Conservation (phyloP, 2,329 filamentous ascomycete genomes). For the Penicillium hesseltinei region DNA sequence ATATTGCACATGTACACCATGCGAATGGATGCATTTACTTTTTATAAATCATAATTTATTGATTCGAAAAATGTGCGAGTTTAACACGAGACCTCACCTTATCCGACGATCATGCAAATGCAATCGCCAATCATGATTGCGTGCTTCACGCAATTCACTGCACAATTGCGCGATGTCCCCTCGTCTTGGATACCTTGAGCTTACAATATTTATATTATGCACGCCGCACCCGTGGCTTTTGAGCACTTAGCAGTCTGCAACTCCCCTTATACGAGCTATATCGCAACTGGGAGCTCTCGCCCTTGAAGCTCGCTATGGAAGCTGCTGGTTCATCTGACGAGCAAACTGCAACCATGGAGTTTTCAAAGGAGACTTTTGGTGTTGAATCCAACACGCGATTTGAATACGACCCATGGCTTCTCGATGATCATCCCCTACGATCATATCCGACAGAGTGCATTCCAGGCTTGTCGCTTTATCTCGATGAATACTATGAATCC, state of each 20-base stretch:
- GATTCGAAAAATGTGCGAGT: not conserved
- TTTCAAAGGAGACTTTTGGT: slow-evolving; percentile 5
- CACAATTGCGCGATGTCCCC: slow-evolving; percentile 20
- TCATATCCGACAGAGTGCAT: slow-evolving; percentile 32
- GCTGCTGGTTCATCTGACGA: not conserved
- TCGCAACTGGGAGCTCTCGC: not conserved
- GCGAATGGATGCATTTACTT: no score
- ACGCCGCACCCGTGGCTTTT: not conserved
- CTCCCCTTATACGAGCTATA: not conserved
- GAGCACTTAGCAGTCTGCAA: not conserved
- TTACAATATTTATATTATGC: not conserved
- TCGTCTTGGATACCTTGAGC: not conserved
- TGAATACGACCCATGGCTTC: slow-evolving; percentile 28
- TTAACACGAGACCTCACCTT: not conserved
- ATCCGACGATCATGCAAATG: slow-evolving; percentile 9
- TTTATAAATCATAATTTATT: not conserved
- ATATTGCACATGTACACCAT: no score
- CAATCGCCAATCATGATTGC: slow-evolving; percentile 18
- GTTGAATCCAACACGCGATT: slow-evolving; percentile 3
- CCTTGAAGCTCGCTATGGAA: slow-evolving; percentile 4
- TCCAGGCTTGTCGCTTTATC: slow-evolving; percentile 24
- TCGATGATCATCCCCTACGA: slow-evolving; percentile 38
- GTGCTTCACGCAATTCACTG: slow-evolving; percentile 18
- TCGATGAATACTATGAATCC: slow-evolving; percentile 13
- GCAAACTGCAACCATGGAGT: not conserved